These are phyloP conservation scores for Fagopyrum esculentum DNA, from an alignment of 148 eudicot genomes.

Conservation along the genomic window DNA sequence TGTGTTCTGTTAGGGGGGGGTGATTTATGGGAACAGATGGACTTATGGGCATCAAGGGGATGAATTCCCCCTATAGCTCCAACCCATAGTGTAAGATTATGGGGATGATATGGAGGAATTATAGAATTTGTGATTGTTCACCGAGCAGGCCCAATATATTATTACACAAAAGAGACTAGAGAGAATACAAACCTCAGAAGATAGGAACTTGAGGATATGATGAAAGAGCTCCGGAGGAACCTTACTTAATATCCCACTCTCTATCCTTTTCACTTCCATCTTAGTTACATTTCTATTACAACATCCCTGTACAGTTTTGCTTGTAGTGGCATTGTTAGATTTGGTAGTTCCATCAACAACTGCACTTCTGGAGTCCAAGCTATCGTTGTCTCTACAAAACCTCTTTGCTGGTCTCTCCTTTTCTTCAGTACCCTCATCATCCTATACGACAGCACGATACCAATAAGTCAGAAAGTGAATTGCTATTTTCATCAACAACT, in stretches of 20 bases:
- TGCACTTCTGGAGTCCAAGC: conserved; percentile 16
- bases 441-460: conserved; percentile 19
- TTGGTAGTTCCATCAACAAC: conserved; percentile 8
- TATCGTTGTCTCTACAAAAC: conserved; percentile 33
- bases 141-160: background rate
- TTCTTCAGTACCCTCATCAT: conserved; percentile 28
- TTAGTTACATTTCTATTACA: conserved; percentile 8
- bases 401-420: conserved; percentile 49
- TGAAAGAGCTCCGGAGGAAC: conserved; percentile 80
- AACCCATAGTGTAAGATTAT: no score
- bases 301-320: conserved; percentile 10
- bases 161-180: background rate
- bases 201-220: conserved; percentile 82
- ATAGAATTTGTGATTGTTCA: no score
- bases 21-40: no score
- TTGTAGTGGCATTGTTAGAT: conserved; percentile 12
- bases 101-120: no score
- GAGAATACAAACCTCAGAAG: conserved; percentile 69
- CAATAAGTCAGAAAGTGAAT: no score
- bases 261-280: conserved; percentile 32
- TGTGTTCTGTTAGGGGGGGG: no score
- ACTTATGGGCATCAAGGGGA: no score
- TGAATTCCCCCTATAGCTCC: no score
- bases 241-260: conserved; percentile 58
- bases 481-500: no score